Percentiles rank a stretch among this genome's conserved stretches.
Conservation (phyloP, 768 basidiomycete species). For the Chalciporus sphaerocephalus region DNA sequence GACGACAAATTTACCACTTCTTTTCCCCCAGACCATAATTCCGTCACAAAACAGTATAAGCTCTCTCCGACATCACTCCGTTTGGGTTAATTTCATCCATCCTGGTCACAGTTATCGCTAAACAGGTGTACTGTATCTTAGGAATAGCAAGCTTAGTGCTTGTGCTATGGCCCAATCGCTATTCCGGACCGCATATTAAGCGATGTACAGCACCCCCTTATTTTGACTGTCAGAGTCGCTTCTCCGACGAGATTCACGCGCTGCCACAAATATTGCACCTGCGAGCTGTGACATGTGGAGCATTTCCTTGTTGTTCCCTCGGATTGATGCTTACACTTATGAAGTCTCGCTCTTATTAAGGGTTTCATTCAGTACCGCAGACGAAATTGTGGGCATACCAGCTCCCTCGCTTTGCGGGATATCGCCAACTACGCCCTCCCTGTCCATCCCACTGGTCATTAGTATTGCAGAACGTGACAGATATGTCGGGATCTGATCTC, state of each 20-base stretch:
- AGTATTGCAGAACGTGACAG: neutral
- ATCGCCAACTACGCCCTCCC: neutral
- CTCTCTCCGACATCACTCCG: too few relatives aligned
- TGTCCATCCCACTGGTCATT: neutral
- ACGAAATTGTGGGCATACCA: slow-evolving; percentile 1
- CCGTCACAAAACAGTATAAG: too few relatives aligned
- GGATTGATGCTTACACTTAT: neutral
- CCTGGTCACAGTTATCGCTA: neutral
- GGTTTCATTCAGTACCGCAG: neutral
- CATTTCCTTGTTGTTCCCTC: slow-evolving; percentile 8
- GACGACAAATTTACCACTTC: neutral
- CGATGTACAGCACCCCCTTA: neutral
- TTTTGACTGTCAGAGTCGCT: neutral
- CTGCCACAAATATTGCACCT: slow-evolving; percentile 4
- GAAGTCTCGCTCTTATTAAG: slow-evolving; percentile 9
- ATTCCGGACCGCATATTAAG: neutral
- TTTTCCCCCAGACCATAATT: neutral
- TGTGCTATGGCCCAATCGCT: neutral
- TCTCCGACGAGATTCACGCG: slow-evolving; percentile 6
- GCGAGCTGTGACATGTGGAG: slow-evolving; percentile 6
- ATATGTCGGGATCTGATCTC: neutral
- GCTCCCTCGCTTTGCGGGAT: neutral
- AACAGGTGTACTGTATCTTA: neutral
- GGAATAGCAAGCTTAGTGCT: neutral
- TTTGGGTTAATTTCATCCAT: too few relatives aligned